A percentile compares a stretch with the other conserved stretches of the same genome.
Conservation (phyloP, 805 yeast genomes). For the Wickerhamomyces pijperi region DNA sequence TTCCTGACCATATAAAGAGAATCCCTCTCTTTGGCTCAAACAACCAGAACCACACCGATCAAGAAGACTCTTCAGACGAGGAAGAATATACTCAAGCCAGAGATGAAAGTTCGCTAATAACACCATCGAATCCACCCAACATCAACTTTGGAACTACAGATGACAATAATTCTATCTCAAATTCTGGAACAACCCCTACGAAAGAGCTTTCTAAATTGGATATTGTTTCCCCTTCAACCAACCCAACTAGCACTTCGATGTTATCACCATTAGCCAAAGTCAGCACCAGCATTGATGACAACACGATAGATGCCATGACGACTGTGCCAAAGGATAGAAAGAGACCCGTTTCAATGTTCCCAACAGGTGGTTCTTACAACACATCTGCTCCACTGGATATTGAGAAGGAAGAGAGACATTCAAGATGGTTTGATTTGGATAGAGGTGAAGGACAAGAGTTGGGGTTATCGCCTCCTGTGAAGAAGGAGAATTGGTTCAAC, state of each 20-base stretch:
- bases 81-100: not conserved
- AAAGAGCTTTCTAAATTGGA: too few relatives aligned
- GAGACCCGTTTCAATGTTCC: conserved; percentile 15
- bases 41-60: not conserved
- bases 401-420: conserved; percentile 17
- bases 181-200: too few relatives aligned
- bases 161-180: too few relatives aligned
- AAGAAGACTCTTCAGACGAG: conserved; percentile 5
- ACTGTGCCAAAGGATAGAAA: not conserved
- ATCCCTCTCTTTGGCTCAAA: not conserved
- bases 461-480: conserved; percentile 4
- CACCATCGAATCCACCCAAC: conserved; percentile 4
- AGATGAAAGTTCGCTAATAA: not conserved
- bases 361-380: conserved; percentile 6
- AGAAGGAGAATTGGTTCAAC: conserved; percentile 34
- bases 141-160: conserved; percentile 3
- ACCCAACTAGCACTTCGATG: not conserved
- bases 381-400: not conserved
- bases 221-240: not conserved
- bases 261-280: not conserved
- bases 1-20: conserved; percentile 23
- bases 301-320: not conserved
- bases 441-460: conserved; percentile 4
- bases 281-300: not conserved
- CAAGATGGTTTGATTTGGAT: conserved; percentile 20